These are phyloP conservation scores for Ploettnerulaceae sp. DNA, from an alignment of 2,329 filamentous ascomycete species.

Conservation along the genomic window DNA sequence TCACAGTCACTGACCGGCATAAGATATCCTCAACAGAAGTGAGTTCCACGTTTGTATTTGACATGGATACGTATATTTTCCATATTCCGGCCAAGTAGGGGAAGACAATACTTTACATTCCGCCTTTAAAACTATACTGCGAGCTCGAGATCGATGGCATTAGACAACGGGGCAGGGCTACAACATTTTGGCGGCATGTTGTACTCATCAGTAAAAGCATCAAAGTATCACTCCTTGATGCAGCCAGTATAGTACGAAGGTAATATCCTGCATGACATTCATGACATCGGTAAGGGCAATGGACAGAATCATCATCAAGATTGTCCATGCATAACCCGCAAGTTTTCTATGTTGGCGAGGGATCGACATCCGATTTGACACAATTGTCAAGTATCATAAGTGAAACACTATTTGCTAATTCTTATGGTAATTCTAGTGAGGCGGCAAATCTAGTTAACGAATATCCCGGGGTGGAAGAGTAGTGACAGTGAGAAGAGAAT, in stretches of 20 bases:
- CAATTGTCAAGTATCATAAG: too few species aligned
- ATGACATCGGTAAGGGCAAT: conserved; percentile 11
- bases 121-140: conserved; percentile 37
- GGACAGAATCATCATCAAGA: background rate
- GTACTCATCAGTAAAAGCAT: conserved; percentile 36
- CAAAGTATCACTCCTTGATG: conserved; percentile 38
- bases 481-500: too few species aligned
- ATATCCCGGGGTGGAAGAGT: too few species aligned
- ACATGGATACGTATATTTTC: conserved; percentile 44
- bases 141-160: conserved; percentile 31
- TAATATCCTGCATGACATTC: conserved; percentile 9
- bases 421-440: too few species aligned
- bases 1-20: conserved; percentile 28
- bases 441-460: too few species aligned
- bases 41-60: conserved; percentile 43
- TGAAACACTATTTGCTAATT: too few species aligned
- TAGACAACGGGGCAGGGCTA: conserved; percentile 37
- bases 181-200: conserved; percentile 45
- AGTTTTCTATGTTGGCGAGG: too few species aligned
- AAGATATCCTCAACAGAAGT: conserved; percentile 46
- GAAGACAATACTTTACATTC: conserved; percentile 46
- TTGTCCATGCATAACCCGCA: too few species aligned
- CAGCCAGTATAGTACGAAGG: conserved; percentile 32
- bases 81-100: conserved; percentile 44
- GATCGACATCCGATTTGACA: too few species aligned